phyloP scores from a whole-genome alignment of 2,329 filamentous ascomycete species.

The Fusarium chuoi region DNA sequence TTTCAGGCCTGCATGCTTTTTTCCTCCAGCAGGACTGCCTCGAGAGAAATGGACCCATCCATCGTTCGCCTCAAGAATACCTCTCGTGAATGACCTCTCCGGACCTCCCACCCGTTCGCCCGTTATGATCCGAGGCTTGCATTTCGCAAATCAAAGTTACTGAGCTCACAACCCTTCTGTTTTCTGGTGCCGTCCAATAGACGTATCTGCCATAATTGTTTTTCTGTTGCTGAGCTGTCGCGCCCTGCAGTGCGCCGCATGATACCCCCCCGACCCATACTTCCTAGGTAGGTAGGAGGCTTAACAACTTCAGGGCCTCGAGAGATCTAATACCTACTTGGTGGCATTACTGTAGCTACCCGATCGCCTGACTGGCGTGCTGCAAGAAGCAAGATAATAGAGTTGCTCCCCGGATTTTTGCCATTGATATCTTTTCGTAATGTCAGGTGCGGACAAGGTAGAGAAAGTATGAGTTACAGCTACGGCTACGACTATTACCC shows the following conservation, averaged over 20 bases:
- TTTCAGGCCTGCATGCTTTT: conserved; percentile 44
- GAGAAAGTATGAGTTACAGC: conserved; percentile 55
- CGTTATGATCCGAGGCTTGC: conserved; percentile 47
- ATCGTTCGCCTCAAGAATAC: conserved; percentile 33
- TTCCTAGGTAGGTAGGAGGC: conserved; percentile 33
- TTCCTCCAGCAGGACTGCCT: conserved; percentile 16
- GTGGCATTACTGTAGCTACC: conserved; percentile 48
- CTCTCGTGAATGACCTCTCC: conserved; percentile 46
- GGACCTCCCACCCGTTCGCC: conserved; percentile 48
- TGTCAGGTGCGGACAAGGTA: conserved; percentile 45
- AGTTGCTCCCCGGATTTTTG: conserved; percentile 45
- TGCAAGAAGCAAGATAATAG: conserved; percentile 50
- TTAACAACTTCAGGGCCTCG: conserved; percentile 33
- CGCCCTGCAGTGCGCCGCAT: conserved; percentile 38
- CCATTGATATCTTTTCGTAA: conserved; percentile 37
- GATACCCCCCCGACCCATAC: conserved; percentile 39
- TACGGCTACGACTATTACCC: conserved; percentile 51
- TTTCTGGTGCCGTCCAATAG: conserved; percentile 32
- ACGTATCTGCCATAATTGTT: conserved; percentile 15
- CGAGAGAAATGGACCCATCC: conserved; percentile 32
- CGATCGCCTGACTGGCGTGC: conserved; percentile 48
- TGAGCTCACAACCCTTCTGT: conserved; percentile 35
- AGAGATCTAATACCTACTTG: conserved; percentile 40
- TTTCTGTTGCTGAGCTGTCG: conserved; percentile 36
- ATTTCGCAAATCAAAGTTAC: conserved; percentile 43